phyloP scores from a whole-genome alignment of 2,329 filamentous ascomycete genomes.

The Capronia americana region DNA sequence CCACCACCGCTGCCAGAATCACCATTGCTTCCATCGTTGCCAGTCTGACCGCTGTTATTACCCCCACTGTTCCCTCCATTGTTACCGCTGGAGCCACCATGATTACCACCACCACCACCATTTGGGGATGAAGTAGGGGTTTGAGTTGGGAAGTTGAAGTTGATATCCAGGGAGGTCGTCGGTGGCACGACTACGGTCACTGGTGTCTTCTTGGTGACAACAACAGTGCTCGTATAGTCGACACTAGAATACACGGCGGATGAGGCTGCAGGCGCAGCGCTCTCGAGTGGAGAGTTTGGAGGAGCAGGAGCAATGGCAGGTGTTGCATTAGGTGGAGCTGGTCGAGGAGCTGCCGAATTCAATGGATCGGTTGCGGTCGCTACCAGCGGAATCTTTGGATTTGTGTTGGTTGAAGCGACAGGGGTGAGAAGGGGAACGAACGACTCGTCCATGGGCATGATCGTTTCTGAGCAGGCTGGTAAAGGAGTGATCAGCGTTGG shows the following conservation, averaged over 20 bases:
- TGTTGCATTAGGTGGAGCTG: not conserved
- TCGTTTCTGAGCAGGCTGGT: slow-evolving; percentile 31
- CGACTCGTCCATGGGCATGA: slow-evolving; percentile 27
- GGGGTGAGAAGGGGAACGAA: not conserved
- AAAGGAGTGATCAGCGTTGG: slow-evolving; percentile 36
- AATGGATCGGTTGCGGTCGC: slow-evolving; percentile 2
- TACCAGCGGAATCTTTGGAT: slow-evolving; percentile 5
- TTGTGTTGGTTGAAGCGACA: not conserved
- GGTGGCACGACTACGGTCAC: slow-evolving; percentile 31
- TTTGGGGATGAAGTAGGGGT: slow-evolving; percentile 1
- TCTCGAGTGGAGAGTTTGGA: not conserved
- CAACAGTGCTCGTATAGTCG: slow-evolving; percentile 38
- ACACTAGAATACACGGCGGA: slow-evolving; percentile 32
- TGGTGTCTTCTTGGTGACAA: slow-evolving; percentile 41
- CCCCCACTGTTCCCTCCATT: slow-evolving; percentile 9
- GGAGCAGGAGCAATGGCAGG: not conserved
- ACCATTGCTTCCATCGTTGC: slow-evolving; percentile 10
- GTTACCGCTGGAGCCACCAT: slow-evolving; percentile 21
- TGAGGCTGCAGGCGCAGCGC: slow-evolving; percentile 7
- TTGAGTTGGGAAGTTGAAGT: slow-evolving; percentile 27
- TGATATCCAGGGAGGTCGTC: slow-evolving; percentile 27
- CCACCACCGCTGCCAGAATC: not conserved
- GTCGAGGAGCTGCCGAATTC: not conserved
- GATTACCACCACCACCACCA: slow-evolving; percentile 3
- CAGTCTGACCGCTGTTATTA: slow-evolving; percentile 2